Percentiles rank a stretch among this genome's conserved stretches.
phyloP scores from a whole-genome alignment of 345 rosid species.

The Hevea brasiliensis region DNA sequence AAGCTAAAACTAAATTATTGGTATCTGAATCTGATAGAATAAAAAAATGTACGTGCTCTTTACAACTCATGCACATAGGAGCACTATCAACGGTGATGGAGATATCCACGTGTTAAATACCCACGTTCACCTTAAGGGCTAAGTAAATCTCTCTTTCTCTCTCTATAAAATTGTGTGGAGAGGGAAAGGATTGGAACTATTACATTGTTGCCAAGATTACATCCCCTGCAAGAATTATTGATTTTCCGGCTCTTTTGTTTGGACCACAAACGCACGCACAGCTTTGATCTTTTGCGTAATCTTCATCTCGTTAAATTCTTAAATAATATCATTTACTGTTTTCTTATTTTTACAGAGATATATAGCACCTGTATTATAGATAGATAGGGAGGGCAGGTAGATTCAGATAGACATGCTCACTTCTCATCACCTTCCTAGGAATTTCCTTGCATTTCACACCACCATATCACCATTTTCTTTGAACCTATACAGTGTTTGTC shows the following conservation, averaged over 20 bases:
- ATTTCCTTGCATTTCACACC: slow-evolving; percentile 30
- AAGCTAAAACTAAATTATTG: background rate
- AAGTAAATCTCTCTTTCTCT: slow-evolving; percentile 34
- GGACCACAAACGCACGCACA: slow-evolving; percentile 12
- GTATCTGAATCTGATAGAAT: background rate
- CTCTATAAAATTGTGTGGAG: slow-evolving; percentile 13
- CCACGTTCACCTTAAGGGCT: slow-evolving; percentile 46
- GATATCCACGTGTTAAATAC: slow-evolving; percentile 46
- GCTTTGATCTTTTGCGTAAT: background rate
- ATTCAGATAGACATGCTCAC: slow-evolving; percentile 36
- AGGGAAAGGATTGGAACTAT: background rate
- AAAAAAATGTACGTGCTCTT: slow-evolving; percentile 31
- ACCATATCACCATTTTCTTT: too few relatives aligned
- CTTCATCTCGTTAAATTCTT: background rate
- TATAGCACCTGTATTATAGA: background rate
- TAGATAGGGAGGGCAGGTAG: background rate
- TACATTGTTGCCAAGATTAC: background rate
- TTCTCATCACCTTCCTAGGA: slow-evolving; percentile 37
- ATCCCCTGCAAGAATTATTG: too few relatives aligned
- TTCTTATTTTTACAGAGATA: background rate
- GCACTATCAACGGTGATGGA: slow-evolving; percentile 45
- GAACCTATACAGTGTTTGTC: slow-evolving; percentile 10
- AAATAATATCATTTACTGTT: slow-evolving; percentile 1
- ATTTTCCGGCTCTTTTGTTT: too few relatives aligned
- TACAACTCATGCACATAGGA: slow-evolving; percentile 35